Evolutionary conservation across 495 filamentous ascomycete species (phyloP), one percentile per base, ranked within the genome.

Genomic region (Neurospora discreta): DNA sequence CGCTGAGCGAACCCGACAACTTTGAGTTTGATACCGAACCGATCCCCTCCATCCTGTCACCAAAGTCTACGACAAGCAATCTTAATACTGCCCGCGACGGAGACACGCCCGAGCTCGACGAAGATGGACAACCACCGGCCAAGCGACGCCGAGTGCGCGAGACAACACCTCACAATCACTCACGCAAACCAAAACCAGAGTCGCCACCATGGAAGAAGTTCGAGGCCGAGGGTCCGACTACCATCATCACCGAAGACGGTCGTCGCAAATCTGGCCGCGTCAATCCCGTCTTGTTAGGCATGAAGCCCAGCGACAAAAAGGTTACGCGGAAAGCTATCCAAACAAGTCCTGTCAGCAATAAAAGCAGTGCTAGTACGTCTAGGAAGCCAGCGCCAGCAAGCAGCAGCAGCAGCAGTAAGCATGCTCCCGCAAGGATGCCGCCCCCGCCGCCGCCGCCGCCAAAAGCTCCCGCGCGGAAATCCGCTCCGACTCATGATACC

Each of bases 151-250:
- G 92, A 80, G 85, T 94, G 8, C 82, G 82, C 44, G 80, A 80
- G 38, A 76, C 79, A 38, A 83, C 83, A 2, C 82, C 84, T 5
- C 69, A 74, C 15, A 79, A 71, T 65, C 60, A 78, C 39, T 36
- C 75, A 23, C 82, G 84, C 36, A 74, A 75, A 68, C 78, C 78
- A n/a, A 88, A 88, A 74, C 78, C 78, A 30, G 81, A 84, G 70
- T 98, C 95, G 39, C 95, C 95, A 71, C 95, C 95, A 33, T 99
- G 95, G 95, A 98, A 95, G 83, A 95, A 89, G 79, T 84, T 91
- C 69, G 90, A 91, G 65, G 91, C 89, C 36, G 92, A 97, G 58
- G 96, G 95, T 0, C 95, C 95, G 5, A 93, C 95, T 10, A 91
- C 92, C 0, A 92, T 97, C 74, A 81, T 69, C 7, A 60, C 90